These are phyloP conservation scores for Nitzschia sp. DNA, from an alignment of 108 stramenopile species.

Conservation along the genomic window DNA sequence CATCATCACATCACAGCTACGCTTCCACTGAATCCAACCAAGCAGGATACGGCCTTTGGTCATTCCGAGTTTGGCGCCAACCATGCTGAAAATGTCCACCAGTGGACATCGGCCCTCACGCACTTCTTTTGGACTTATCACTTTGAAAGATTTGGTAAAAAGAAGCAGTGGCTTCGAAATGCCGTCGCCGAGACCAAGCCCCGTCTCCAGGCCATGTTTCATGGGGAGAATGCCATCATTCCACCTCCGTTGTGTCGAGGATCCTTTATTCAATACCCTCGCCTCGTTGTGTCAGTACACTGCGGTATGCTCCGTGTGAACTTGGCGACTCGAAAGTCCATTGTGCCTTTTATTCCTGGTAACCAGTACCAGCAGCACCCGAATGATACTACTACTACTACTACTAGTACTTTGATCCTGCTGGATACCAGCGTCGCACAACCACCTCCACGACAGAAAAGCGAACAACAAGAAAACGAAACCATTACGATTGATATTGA, in stretches of 20 bases:
- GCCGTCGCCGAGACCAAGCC: not conserved
- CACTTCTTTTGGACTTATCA: conserved; percentile 38
- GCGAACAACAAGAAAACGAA: no score
- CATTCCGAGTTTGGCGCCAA: conserved; percentile 27
- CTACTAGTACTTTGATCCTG: no score
- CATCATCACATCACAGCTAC: no score
- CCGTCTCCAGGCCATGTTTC: not conserved
- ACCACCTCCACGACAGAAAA: no score
- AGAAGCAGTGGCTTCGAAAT: conserved; percentile 6
- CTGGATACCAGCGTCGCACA: no score
- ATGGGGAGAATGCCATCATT: not conserved
- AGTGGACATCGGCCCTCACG: conserved; percentile 23
- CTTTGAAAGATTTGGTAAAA: conserved; percentile 5
- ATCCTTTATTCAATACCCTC: conserved; percentile 13
- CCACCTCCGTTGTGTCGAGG: conserved; percentile 8
- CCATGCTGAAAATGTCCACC: conserved; percentile 23
- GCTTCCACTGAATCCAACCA: conserved; percentile 74
- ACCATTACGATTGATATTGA: no score
- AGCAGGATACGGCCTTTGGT: conserved; percentile 53
- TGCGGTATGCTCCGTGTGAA: no score
- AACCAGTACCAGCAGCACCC: no score
- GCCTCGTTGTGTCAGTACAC: no score
- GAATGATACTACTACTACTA: no score
- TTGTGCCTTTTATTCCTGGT: no score
- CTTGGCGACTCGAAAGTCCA: no score